Evolutionary conservation across 2,329 filamentous ascomycete species (phyloP).

Genomic region (Ophiocordyceps camponoti-leonardi): DNA sequence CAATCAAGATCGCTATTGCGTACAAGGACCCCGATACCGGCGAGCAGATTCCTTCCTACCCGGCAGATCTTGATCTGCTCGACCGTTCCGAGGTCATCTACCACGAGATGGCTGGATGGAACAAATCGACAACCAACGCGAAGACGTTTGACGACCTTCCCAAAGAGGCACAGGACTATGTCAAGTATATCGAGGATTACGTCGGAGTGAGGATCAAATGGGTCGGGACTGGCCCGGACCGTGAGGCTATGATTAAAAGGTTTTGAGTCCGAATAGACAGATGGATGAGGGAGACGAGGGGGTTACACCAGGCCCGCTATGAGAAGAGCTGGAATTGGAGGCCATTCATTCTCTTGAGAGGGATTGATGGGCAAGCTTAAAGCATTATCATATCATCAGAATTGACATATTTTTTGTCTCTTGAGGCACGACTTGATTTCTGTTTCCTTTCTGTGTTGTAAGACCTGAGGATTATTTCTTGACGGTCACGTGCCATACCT

Average conservation of each 20-base stretch:
- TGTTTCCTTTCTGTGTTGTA: too few relatives aligned
- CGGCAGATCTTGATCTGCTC: slow-evolving; percentile 3
- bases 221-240: slow-evolving; percentile 48
- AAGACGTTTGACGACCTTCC: slow-evolving; percentile 21
- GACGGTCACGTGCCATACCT: too few relatives aligned
- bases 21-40: slow-evolving; percentile 7
- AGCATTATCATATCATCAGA: too few relatives aligned
- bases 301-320: too few relatives aligned
- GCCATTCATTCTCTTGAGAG: too few relatives aligned
- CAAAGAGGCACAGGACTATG: slow-evolving; percentile 42
- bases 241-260: slow-evolving; percentile 46
- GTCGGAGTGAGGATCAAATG: slow-evolving; percentile 26
- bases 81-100: slow-evolving; percentile 3
- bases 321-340: too few relatives aligned
- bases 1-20: slow-evolving; percentile 34
- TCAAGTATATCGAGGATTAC: slow-evolving; percentile 14
- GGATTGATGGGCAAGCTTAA: too few relatives aligned
- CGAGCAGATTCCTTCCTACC: slow-evolving; percentile 1
- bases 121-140: slow-evolving; percentile 3
- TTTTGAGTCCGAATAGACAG: too few relatives aligned
- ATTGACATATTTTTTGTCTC: too few relatives aligned
- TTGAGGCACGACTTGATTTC: too few relatives aligned
- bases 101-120: slow-evolving; percentile 4
- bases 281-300: too few relatives aligned
- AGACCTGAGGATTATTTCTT: too few relatives aligned